Percentiles rank a stretch among this genome's conserved stretches.
Evolutionary conservation across 2,329 filamentous ascomycete species (phyloP).

Genomic region (Ceratocystis smalleyi): DNA sequence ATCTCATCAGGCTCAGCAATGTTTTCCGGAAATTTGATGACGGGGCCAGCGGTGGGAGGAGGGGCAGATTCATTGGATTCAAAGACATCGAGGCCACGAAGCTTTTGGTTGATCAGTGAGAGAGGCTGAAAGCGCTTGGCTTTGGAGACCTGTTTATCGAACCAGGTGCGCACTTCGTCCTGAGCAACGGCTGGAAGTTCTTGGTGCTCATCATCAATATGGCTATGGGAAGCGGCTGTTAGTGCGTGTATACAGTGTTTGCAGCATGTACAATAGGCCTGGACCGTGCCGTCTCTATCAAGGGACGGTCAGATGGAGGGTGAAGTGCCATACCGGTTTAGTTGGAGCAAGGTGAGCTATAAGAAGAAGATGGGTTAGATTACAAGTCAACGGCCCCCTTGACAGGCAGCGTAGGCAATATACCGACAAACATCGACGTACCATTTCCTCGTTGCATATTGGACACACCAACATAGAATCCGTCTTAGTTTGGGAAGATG

Average conservation of each 20-base stretch:
- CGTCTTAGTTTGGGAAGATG: slow-evolving; percentile 34
- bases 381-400: not conserved
- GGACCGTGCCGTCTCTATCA: not conserved
- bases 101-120: slow-evolving; percentile 80
- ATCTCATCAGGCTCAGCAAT: slow-evolving; percentile 70
- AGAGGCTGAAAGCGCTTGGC: slow-evolving; percentile 87
- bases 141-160: slow-evolving; percentile 84
- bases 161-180: slow-evolving; percentile 93
- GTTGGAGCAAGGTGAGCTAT: slow-evolving; percentile 76
- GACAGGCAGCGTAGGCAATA: no score
- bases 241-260: not conserved
- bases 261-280: no score
- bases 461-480: slow-evolving; percentile 67
- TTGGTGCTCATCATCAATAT: slow-evolving; percentile 76
- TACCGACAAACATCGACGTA: slow-evolving; percentile 28
- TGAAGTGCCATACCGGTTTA: slow-evolving; percentile 56
- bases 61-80: slow-evolving; percentile 65
- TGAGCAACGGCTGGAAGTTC: slow-evolving; percentile 78
- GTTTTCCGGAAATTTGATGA: slow-evolving; percentile 25
- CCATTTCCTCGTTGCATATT: slow-evolving; percentile 99
- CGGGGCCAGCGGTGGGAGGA: slow-evolving; percentile 26
- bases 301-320: not conserved
- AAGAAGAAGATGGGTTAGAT: slow-evolving; percentile 3
- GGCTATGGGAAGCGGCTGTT: slow-evolving; percentile 22
- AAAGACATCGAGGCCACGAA: slow-evolving; percentile 83